Evolutionary conservation across 257 asterid species (phyloP).

Genomic region (Jasminum sambac): DNA sequence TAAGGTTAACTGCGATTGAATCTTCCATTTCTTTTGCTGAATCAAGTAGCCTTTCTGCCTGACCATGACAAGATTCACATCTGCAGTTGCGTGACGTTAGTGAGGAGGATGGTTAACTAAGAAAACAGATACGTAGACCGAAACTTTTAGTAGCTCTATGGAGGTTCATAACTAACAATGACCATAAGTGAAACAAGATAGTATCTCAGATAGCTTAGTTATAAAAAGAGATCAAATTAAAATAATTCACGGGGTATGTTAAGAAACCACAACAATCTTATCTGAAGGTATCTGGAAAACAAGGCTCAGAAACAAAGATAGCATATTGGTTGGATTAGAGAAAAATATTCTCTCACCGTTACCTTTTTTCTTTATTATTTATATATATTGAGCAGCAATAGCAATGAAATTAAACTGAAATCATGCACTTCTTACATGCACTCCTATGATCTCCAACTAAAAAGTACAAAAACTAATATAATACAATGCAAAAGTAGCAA

Average conservation of each 20-base stretch:
- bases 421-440: neutral
- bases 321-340: neutral
- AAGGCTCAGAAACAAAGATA: neutral
- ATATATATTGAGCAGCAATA: neutral
- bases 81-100: conserved; percentile 41
- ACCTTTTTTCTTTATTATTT: too few relatives aligned
- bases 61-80: conserved; percentile 99
- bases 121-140: conserved; percentile 4
- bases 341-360: neutral
- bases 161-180: neutral
- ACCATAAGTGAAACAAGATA: neutral
- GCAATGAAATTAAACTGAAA: neutral
- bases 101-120: conserved; percentile 14
- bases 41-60: conserved; percentile 97
- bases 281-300: neutral
- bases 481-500: conserved; percentile 23
- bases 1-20: conserved; percentile 94
- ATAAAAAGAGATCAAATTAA: neutral
- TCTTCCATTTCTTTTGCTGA: conserved; percentile 99
- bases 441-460: neutral
- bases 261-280: neutral
- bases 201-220: neutral
- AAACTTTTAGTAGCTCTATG: neutral
- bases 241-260: neutral
- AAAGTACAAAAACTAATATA: conserved; percentile 2